These are phyloP conservation scores for Pisolithus tinctorius DNA, from an alignment of 768 basidiomycete genomes.

Conservation along the genomic window DNA sequence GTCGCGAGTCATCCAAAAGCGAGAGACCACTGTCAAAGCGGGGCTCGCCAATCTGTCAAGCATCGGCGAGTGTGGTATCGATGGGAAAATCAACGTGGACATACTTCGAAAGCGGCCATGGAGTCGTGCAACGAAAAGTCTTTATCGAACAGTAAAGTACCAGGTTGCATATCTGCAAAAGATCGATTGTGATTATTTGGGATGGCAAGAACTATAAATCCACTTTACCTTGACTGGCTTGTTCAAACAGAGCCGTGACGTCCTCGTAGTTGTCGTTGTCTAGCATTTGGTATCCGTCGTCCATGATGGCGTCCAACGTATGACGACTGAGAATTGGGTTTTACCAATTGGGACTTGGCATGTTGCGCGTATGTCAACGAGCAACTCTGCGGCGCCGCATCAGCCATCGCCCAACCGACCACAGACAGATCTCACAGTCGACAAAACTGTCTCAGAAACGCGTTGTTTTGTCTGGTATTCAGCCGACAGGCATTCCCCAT, in stretches of 20 bases:
- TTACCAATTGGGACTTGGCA: no score
- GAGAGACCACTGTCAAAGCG: constrained; percentile 80
- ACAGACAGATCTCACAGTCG: constrained; percentile 1
- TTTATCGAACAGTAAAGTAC: constrained; percentile 57
- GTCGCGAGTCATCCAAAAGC: constrained; percentile 32
- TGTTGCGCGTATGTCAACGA: no score
- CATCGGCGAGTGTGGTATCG: constrained; percentile 9
- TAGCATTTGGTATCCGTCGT: constrained; percentile 31
- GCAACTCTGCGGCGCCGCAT: background rate
- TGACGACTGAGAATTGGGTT: background rate
- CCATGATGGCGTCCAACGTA: constrained; percentile 11
- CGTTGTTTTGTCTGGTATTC: constrained; percentile 84
- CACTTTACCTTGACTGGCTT: constrained; percentile 53
- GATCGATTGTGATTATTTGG: background rate
- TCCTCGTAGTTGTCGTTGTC: constrained; percentile 59
- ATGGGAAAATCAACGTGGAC: constrained; percentile 11
- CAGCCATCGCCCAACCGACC: background rate
- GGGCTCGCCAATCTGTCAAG: constrained; percentile 78
- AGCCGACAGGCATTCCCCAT: constrained; percentile 89
- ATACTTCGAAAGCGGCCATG: constrained; percentile 91
- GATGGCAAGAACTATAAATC: background rate
- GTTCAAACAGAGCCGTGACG: constrained; percentile 51
- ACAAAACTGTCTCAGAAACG: constrained; percentile 17
- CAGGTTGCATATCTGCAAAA: constrained; percentile 52
- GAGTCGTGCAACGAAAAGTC: constrained; percentile 76